These are phyloP conservation scores for Aspergillus pseudoterreus DNA, from an alignment of 2,329 filamentous ascomycete genomes.

Conservation along the genomic window DNA sequence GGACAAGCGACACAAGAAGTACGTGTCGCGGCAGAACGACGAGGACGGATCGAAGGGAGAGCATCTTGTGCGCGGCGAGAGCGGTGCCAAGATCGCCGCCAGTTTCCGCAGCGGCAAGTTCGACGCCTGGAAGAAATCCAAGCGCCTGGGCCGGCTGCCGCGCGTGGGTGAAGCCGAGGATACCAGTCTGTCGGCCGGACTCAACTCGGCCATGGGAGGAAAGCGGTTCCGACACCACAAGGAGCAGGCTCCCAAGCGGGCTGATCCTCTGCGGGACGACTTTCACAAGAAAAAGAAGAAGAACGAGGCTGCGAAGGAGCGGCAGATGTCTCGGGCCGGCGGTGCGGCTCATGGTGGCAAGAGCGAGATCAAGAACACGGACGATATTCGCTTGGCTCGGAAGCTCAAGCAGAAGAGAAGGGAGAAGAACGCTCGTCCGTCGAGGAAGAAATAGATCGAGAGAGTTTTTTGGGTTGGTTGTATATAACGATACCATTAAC, in stretches of 20 bases:
- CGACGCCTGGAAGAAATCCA: constrained; percentile 83
- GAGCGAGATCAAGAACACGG: constrained; percentile 74
- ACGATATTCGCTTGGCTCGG: constrained; percentile 81
- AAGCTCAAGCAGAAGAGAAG: constrained; percentile 70
- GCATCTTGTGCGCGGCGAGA: constrained; percentile 80
- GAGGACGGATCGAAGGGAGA: constrained; percentile 81
- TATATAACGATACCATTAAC: constrained; percentile 6
- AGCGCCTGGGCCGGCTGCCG: constrained; percentile 75
- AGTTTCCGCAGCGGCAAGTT: constrained; percentile 91
- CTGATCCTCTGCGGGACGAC: constrained; percentile 88
- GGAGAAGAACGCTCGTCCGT: constrained; percentile 84
- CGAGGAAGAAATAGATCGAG: constrained; percentile 54
- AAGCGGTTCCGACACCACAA: constrained; percentile 79
- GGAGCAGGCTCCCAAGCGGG: constrained; percentile 84
- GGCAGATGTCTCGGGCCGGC: constrained; percentile 26
- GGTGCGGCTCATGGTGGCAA: constrained; percentile 58
- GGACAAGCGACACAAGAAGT: constrained; percentile 97
- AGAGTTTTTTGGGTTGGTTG: not conserved
- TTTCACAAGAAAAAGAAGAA: constrained; percentile 88
- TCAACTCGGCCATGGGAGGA: constrained; percentile 40
- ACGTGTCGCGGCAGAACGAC: constrained; percentile 87
- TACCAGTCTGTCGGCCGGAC: constrained; percentile 30
- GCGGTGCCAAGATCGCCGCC: constrained; percentile 91
- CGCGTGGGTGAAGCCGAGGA: constrained; percentile 77
- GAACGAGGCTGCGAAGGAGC: constrained; percentile 81